These are phyloP conservation scores for Colletotrichum sublineola DNA, from an alignment of 2,329 filamentous ascomycete species.

Conservation along the genomic window DNA sequence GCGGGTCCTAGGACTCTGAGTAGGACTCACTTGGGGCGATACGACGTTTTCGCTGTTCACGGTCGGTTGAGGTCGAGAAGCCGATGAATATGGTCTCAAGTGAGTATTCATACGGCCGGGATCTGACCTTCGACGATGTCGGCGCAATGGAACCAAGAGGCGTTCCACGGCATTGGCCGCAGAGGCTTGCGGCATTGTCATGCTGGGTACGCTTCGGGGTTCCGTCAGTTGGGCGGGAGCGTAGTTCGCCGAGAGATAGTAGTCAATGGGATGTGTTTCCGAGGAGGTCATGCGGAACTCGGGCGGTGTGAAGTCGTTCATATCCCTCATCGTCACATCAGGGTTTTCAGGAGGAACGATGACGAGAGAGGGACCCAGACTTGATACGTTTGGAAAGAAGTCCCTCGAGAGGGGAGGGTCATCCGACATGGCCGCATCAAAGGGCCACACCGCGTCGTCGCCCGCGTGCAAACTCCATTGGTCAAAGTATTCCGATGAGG, in stretches of 20 bases:
- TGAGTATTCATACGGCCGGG: not conserved
- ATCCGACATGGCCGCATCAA: not conserved
- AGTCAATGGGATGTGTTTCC: slow-evolving; percentile 18
- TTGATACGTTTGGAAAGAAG: not conserved
- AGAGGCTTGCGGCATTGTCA: not conserved
- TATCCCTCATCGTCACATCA: not conserved
- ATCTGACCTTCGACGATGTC: slow-evolving; percentile 2
- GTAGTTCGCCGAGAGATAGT: not conserved
- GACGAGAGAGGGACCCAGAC: slow-evolving; percentile 14
- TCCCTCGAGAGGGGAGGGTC: not conserved
- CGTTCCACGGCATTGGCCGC: not conserved
- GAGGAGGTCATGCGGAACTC: not conserved
- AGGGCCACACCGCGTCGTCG: not conserved
- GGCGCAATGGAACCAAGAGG: not conserved
- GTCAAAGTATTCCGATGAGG: slow-evolving; percentile 19
- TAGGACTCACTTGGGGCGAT: not conserved
- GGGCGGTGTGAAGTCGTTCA: not conserved
- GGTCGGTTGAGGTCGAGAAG: not conserved
- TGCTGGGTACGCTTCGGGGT: not conserved
- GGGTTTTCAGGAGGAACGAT: slow-evolving; percentile 21
- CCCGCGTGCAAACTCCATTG: slow-evolving; percentile 1
- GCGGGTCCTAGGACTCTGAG: not conserved
- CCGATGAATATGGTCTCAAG: not conserved
- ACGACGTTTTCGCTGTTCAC: not conserved
- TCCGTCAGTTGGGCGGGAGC: not conserved